Evolutionary conservation across 2,329 filamentous ascomycete species (phyloP), one percentile per base, ranked within the genome.

Genomic region (Sporothrix brasiliensis): DNA sequence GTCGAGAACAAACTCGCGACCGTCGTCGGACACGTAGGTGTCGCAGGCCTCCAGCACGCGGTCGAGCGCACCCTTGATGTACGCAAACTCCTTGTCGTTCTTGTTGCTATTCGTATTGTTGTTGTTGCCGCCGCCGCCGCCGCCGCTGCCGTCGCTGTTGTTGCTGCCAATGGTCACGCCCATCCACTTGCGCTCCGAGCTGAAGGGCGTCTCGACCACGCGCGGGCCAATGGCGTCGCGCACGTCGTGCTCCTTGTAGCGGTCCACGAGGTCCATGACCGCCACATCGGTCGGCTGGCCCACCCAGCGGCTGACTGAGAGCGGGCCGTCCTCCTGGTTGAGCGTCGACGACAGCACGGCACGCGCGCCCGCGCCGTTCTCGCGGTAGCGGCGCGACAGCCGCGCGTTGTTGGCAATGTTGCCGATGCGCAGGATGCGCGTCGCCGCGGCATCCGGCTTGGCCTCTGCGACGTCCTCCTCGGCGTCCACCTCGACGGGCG

Each of bases 141-240:
- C 2, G 24, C 2, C 84, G 41, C 83, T 81, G 30, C 81, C 39
- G 30, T 21, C 53, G 41, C 83, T 81, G 39, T 81, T 39, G 44
- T 24, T 34, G 44, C 88, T 83, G 56, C 88, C 89, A 75, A 97
- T 92, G 1, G 93, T 91, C 39, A 97, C 94, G 47, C 96, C 96
- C 96, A 99, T 99, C 94, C 94, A 99, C 80, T 99, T 99, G 70
- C 94, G 88, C 78, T 97, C 93, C 0, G 95, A 99, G 78, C 94
- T 98, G 80, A 99, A 99, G 0, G 95, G 94, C 0, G 92, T 94
- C 79, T 99, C 95, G 56, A 89, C 89, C 44, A 91, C 87, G 65
- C 94, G 91, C 44, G 87, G 86, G n/a, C 93, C 93, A 69, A 97
- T 88, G 11, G 92, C 90, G 61, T 95, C 91, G 72, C 96, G 90